A percentile compares a stretch with the other conserved stretches of the same genome.
Conservation (phyloP, 306 rosid species). For the Gastrolobium villosum region DNA sequence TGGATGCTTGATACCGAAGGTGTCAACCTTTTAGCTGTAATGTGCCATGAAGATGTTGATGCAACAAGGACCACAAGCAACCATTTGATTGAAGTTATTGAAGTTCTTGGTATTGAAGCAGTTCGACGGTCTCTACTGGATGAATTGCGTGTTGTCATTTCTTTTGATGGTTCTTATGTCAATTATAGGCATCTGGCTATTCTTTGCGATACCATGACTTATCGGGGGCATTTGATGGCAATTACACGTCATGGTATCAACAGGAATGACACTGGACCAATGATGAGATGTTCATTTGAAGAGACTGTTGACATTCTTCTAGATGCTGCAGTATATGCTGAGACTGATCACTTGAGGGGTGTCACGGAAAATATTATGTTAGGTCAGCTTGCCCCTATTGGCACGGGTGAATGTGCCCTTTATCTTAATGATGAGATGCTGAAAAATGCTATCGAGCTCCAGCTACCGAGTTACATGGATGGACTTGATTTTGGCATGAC, state of each 20-base stretch:
- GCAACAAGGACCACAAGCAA: constrained; percentile 92
- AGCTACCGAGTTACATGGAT: constrained; percentile 96
- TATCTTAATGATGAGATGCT: constrained; percentile 96
- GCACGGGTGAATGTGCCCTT: constrained; percentile 90
- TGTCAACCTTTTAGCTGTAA: constrained; percentile 93
- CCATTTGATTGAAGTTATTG: constrained; percentile 96
- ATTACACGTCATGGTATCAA: constrained; percentile 99
- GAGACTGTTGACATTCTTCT: constrained; percentile 98
- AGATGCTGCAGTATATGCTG: constrained; percentile 97
- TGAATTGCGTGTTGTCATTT: constrained; percentile 93
- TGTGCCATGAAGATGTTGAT: constrained; percentile 95
- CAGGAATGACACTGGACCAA: constrained; percentile 95
- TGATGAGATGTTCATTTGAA: constrained; percentile 99
- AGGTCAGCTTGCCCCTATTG: constrained; percentile 98
- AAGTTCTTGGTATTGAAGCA: constrained; percentile 99
- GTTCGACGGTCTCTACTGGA: constrained; percentile 90
- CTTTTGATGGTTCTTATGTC: constrained; percentile 98
- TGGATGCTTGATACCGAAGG: constrained; percentile 99
- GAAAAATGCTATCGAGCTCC: constrained; percentile 97
- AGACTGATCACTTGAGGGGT: constrained; percentile 88
- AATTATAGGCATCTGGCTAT: constrained; percentile 96
- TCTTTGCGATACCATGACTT: constrained; percentile 98
- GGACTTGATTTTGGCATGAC: constrained; percentile 99
- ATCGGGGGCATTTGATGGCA: constrained; percentile 99
- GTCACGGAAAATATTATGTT: constrained; percentile 97